Conservation (phyloP, 768 basidiomycete genomes). For the Peribolospora kevripleyi region DNA sequence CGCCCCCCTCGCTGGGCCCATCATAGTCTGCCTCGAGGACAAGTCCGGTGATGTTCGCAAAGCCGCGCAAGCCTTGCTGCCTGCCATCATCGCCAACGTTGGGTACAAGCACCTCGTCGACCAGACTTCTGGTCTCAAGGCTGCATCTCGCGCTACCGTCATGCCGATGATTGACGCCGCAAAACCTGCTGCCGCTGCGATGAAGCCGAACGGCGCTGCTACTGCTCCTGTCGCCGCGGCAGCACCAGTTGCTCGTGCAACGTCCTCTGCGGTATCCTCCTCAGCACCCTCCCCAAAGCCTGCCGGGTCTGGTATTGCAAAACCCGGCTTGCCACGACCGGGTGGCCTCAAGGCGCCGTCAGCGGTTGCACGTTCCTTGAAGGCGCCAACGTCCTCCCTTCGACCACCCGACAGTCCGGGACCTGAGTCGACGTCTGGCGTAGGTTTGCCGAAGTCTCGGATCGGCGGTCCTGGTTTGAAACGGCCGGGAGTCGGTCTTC, state of each 20-base stretch:
- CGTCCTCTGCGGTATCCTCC: conserved; percentile 7
- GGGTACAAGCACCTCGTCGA: conserved; percentile 71
- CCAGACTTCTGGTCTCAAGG: conserved; percentile 64
- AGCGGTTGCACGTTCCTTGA: no score
- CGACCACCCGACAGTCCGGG: no score
- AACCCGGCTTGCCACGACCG: no score
- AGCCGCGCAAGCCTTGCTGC: conserved; percentile 58
- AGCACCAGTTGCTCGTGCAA: conserved; percentile 15
- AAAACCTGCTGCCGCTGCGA: conserved; percentile 20
- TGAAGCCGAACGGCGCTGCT: conserved; percentile 19
- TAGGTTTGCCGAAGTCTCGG: no score
- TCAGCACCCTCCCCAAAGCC: no score
- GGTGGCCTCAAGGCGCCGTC: no score
- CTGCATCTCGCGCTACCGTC: conserved; percentile 64
- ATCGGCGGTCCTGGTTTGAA: no score
- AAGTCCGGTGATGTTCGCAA: conserved; percentile 77
- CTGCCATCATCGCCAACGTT: conserved; percentile 41
- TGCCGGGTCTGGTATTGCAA: no score
- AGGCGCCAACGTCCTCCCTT: no score
- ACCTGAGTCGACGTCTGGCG: no score
- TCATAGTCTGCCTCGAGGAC: conserved; percentile 68
- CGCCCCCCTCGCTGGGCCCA: conserved; percentile 34
- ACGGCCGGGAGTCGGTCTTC: no score
- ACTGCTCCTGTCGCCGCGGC: conserved; percentile 15
- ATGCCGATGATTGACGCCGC: conserved; percentile 74